Conservation (phyloP, 345 rosid species). For the Syzygium aromaticum region DNA sequence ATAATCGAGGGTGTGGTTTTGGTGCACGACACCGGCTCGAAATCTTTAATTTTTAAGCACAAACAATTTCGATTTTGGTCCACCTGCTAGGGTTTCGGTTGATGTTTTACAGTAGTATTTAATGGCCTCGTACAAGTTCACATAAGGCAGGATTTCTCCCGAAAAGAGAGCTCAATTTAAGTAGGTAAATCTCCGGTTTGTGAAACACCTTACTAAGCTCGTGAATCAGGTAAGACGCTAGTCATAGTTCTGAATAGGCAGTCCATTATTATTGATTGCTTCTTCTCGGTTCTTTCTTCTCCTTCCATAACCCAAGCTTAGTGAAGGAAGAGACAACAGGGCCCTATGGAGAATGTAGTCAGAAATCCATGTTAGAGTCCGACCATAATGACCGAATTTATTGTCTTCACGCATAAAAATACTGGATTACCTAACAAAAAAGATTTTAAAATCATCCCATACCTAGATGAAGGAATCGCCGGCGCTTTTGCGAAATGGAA, state of each 20-base stretch:
- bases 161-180: background rate
- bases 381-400: no score
- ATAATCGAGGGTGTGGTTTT: background rate
- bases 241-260: accelerated
- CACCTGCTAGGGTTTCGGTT: background rate
- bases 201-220: background rate
- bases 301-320: background rate
- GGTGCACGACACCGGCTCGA: accelerated
- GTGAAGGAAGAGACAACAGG: background rate
- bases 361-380: background rate
- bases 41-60: background rate
- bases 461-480: no score
- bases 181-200: background rate
- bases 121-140: background rate
- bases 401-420: no score
- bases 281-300: background rate
- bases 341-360: background rate
- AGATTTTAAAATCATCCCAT: no score
- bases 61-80: background rate
- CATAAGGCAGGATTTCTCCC: background rate
- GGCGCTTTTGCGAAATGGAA: background rate
- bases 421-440: no score
- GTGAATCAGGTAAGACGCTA: background rate
- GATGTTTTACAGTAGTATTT: background rate
- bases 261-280: no score